These are phyloP conservation scores for Boeremia exigua DNA, from an alignment of 2,329 filamentous ascomycete genomes.

Conservation along the genomic window DNA sequence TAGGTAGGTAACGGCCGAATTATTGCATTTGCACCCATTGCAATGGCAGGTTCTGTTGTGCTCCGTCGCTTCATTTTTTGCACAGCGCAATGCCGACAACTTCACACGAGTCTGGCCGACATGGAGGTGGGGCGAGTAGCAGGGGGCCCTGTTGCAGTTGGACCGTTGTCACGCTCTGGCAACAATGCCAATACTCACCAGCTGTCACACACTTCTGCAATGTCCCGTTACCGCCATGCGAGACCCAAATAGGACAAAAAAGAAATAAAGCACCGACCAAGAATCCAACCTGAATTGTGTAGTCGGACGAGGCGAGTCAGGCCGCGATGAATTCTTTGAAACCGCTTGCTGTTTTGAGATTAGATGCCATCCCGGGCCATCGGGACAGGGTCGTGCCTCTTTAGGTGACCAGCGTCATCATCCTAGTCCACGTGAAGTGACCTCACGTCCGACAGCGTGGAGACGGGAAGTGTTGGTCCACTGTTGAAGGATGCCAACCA, in stretches of 20 bases:
- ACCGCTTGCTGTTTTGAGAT: conserved; percentile 20
- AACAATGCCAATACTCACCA: neutral
- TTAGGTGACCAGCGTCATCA: conserved; percentile 25
- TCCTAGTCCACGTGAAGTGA: conserved; percentile 27
- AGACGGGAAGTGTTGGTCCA: conserved; percentile 26
- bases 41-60: neutral
- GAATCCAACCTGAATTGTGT: neutral
- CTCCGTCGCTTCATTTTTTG: neutral
- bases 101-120: conserved; percentile 4
- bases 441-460: conserved; percentile 37
- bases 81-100: neutral
- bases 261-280: neutral
- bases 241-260: neutral
- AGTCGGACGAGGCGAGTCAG: conserved; percentile 16
- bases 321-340: conserved; percentile 14
- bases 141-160: neutral
- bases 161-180: neutral
- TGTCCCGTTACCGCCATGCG: neutral
- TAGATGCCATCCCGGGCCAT: conserved; percentile 16
- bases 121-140: neutral
- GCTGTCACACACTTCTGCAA: neutral
- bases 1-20: neutral
- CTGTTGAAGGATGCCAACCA: conserved; percentile 31
- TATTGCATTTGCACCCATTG: neutral
- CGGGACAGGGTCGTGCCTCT: conserved; percentile 25